A percentile compares a stretch with the other conserved stretches of the same genome.
Evolutionary conservation across 352 stramenopile genomes (phyloP).

Genomic region (Albugo candida): DNA sequence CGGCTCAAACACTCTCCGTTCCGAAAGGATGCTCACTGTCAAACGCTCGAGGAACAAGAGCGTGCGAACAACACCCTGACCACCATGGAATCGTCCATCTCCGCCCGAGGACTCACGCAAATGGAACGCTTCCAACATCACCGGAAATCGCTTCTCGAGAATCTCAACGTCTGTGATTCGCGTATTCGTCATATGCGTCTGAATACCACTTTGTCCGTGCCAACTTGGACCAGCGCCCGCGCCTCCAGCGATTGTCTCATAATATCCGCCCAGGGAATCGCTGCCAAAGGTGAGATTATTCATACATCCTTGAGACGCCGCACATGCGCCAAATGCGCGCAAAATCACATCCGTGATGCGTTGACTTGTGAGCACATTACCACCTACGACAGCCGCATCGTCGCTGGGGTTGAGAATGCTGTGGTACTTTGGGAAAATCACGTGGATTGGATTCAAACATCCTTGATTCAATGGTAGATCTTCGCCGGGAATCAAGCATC

Average conservation of each 20-base stretch:
- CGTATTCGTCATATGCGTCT: constrained; percentile 99
- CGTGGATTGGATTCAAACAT: constrained; percentile 91
- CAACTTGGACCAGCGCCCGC: constrained; percentile 91
- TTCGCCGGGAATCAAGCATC: constrained; percentile 83
- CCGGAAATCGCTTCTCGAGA: constrained; percentile 90
- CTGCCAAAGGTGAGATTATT: constrained; percentile 99
- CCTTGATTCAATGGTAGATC: constrained; percentile 96
- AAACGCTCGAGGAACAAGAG: constrained; percentile 90
- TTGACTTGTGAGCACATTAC: constrained; percentile 96
- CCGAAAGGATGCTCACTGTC: constrained; percentile 94
- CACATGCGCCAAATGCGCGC: constrained; percentile 89
- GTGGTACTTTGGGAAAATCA: constrained; percentile 84
- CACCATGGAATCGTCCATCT: constrained; percentile 74
- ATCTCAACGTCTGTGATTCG: constrained; percentile 99
- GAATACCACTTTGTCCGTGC: constrained; percentile 91
- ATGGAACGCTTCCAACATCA: constrained; percentile 74
- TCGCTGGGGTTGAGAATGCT: constrained; percentile 92
- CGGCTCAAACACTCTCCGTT: constrained; percentile 88
- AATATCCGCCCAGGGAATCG: constrained; percentile 88
- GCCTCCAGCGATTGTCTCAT: constrained; percentile 98
- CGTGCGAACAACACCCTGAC: constrained; percentile 91
- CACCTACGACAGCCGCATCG: constrained; percentile 92
- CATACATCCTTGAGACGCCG: constrained; percentile 97
- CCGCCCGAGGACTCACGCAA: constrained; percentile 82
- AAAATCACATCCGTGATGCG: constrained; percentile 97